Percentiles rank a stretch among this genome's conserved stretches.
Evolutionary conservation across 805 yeast species (phyloP).

Genomic region (Candida argentea): DNA sequence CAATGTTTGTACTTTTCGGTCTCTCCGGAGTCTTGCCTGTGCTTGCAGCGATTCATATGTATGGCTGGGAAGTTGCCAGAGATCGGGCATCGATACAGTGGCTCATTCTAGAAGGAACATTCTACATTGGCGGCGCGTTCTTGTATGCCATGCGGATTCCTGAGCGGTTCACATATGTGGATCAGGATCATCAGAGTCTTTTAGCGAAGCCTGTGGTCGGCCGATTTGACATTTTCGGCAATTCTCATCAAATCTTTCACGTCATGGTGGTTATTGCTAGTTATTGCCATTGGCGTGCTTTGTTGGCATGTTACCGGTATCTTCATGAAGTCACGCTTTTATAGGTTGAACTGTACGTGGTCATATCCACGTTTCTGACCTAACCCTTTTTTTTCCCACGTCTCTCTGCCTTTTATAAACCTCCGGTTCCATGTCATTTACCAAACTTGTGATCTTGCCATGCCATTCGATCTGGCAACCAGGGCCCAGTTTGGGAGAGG

Average conservation of each 20-base stretch:
- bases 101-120: constrained; percentile 59
- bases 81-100: constrained; percentile 47
- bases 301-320: constrained; percentile 44
- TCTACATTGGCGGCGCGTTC: constrained; percentile 71
- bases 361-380: no score
- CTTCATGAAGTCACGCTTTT: constrained; percentile 22
- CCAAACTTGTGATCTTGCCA: constrained; percentile 24
- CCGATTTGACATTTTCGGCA: constrained; percentile 57
- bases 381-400: no score
- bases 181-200: constrained; percentile 9
- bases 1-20: constrained; percentile 74
- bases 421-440: not conserved
- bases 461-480: constrained; percentile 55
- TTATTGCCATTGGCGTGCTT: constrained; percentile 57
- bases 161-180: constrained; percentile 40
- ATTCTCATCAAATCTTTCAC: constrained; percentile 82
- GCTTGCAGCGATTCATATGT: constrained; percentile 35
- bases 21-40: constrained; percentile 69
- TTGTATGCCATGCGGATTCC: constrained; percentile 75
- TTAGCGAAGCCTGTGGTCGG: constrained; percentile 11
- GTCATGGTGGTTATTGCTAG: constrained; percentile 71
- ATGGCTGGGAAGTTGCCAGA: constrained; percentile 41
- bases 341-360: not conserved
- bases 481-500: constrained; percentile 33
- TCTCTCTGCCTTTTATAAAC: not conserved